Conservation (phyloP, 2,329 filamentous ascomycete genomes). For the Ophiostoma novo-ulmi region DNA sequence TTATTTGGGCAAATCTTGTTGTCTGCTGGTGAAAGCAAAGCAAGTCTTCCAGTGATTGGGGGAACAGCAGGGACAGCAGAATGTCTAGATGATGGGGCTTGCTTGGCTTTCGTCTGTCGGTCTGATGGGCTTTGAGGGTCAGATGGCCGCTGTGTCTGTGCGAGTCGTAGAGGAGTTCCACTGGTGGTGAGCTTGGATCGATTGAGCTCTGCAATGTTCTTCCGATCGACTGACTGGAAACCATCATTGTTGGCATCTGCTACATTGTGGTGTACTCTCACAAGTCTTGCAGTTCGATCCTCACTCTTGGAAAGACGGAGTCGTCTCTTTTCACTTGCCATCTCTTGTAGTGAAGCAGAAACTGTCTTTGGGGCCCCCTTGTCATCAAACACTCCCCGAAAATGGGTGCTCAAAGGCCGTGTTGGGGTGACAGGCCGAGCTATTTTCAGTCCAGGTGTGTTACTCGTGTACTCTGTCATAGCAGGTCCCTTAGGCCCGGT, state of each 20-base stretch:
- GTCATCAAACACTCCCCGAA: neutral
- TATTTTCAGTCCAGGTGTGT: slow-evolving; percentile 25
- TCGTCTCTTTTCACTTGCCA: slow-evolving; percentile 17
- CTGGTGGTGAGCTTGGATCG: neutral
- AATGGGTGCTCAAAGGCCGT: neutral
- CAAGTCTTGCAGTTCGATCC: neutral
- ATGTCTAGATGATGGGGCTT: neutral
- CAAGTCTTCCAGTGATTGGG: neutral
- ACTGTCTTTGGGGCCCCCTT: neutral
- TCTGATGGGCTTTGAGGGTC: neutral
- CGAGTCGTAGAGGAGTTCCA: neutral
- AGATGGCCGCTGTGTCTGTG: neutral
- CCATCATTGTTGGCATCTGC: neutral
- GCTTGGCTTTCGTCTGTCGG: neutral
- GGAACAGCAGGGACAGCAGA: neutral
- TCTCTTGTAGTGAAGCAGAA: neutral
- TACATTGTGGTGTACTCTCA: neutral
- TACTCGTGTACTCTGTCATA: slow-evolving; percentile 30
- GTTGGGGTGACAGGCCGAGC: neutral
- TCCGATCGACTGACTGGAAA: neutral
- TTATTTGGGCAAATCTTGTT: slow-evolving; percentile 35
- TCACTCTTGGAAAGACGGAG: slow-evolving; percentile 23
- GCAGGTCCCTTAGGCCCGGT: slow-evolving; percentile 26
- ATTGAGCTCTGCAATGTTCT: neutral
- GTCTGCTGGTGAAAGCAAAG: neutral